These are phyloP conservation scores for Asclepias syriaca DNA, from an alignment of 257 asterid species.

Conservation along the genomic window DNA sequence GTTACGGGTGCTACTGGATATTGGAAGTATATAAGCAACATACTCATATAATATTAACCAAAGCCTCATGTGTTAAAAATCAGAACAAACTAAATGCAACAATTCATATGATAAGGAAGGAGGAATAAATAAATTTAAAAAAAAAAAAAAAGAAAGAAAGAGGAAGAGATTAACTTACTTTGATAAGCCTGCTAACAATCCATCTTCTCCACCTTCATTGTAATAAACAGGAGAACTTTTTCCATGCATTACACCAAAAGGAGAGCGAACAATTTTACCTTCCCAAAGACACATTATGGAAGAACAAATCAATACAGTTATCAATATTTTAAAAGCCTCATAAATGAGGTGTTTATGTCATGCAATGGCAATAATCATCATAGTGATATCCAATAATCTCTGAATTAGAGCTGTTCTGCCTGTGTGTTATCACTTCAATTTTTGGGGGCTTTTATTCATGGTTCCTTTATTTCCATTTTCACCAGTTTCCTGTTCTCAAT, in stretches of 20 bases:
- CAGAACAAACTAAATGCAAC: neutral
- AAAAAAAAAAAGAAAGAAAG: neutral
- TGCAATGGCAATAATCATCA: neutral
- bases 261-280: conserved; percentile 85
- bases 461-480: neutral
- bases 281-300: conserved; percentile 12
- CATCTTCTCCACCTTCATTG: conserved; percentile 86
- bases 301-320: neutral
- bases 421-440: no score
- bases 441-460: no score
- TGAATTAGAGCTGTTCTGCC: no score
- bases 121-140: no score
- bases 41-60: neutral
- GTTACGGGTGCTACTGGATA: neutral
- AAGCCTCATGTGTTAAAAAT: neutral
- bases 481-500: no score
- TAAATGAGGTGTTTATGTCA: no score
- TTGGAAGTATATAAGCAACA: neutral
- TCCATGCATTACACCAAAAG: conserved; percentile 88
- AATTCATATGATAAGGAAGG: neutral
- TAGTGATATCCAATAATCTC: no score
- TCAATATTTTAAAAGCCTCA: neutral
- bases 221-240: conserved; percentile 86
- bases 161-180: conserved; percentile 46
- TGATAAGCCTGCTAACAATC: conserved; percentile 77